Percentiles rank a stretch among this genome's conserved stretches.
Conservation (phyloP, 2,329 filamentous ascomycete species). For the Nemania serpens region DNA sequence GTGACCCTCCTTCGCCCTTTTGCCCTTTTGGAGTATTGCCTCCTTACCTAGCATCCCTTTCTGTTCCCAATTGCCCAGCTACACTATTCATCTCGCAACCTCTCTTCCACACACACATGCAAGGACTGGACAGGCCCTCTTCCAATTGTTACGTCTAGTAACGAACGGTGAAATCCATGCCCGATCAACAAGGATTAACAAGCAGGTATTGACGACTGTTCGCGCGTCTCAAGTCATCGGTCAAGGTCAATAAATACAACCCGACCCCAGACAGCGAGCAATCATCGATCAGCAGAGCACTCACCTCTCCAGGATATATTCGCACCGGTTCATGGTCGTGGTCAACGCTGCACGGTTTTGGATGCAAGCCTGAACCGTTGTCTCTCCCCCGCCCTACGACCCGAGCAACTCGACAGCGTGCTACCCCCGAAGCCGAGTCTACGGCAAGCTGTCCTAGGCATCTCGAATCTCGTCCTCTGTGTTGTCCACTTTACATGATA, state of each 20-base stretch:
- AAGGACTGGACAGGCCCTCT: slow-evolving; percentile 7
- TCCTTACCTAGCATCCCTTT: slow-evolving; percentile 17
- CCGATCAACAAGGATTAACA: no score
- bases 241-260: slow-evolving; percentile 6
- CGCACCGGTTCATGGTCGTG: slow-evolving; percentile 13
- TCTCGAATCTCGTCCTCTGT: neutral
- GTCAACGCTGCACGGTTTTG: slow-evolving; percentile 32
- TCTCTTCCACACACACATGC: slow-evolving; percentile 20
- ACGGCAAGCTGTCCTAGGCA: slow-evolving; percentile 4
- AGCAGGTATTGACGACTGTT: slow-evolving; percentile 10
- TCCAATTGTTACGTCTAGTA: slow-evolving; percentile 19
- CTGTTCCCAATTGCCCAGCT: slow-evolving; percentile 27
- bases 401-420: slow-evolving; percentile 23
- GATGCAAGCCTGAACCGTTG: slow-evolving; percentile 33
- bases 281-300: slow-evolving; percentile 1
- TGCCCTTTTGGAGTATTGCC: slow-evolving; percentile 27
- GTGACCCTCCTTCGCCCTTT: slow-evolving; percentile 27
- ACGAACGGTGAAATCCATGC: slow-evolving; percentile 13
- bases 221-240: slow-evolving; percentile 11
- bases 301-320: neutral
- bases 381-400: slow-evolving; percentile 24
- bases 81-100: slow-evolving; percentile 14
- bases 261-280: slow-evolving; percentile 14
- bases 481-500: slow-evolving; percentile 13
- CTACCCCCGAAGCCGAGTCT: slow-evolving; percentile 20